Evolutionary conservation across 2,329 filamentous ascomycete genomes (phyloP).

Genomic region (Colletotrichum spinosum): DNA sequence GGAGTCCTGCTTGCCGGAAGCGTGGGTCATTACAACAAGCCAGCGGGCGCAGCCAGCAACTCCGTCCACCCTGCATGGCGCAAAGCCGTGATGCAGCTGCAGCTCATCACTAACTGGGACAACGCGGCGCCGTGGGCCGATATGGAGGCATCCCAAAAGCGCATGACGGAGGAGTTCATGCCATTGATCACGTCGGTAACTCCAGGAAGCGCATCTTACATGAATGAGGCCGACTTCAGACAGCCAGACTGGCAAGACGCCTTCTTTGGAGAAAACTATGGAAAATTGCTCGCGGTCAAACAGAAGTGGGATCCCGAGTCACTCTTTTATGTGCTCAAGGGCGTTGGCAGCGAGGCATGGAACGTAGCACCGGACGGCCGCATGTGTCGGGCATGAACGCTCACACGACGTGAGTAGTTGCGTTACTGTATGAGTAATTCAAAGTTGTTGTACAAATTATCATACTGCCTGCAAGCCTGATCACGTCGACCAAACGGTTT

Average conservation of each 20-base stretch:
- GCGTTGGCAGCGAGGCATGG: constrained; percentile 65
- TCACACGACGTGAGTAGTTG: not conserved
- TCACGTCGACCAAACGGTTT: too few species aligned
- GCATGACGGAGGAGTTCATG: constrained; percentile 47
- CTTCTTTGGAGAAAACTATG: constrained; percentile 63
- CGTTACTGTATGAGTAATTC: too few species aligned
- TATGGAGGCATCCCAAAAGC: constrained; percentile 43
- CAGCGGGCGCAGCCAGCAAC: constrained; percentile 46
- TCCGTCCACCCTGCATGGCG: constrained; percentile 54
- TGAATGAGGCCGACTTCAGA: constrained; percentile 64
- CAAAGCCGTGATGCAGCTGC: constrained; percentile 46
- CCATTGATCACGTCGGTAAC: constrained; percentile 50
- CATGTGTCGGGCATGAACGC: constrained; percentile 49
- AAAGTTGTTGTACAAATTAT: too few species aligned
- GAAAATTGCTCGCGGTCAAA: constrained; percentile 58
- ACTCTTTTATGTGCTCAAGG: constrained; percentile 59
- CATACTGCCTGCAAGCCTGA: too few species aligned
- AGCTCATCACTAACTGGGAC: constrained; percentile 45
- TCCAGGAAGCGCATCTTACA: constrained; percentile 56
- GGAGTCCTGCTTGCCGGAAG: constrained; percentile 46
- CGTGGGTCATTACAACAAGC: constrained; percentile 45
- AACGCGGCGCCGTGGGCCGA: constrained; percentile 39
- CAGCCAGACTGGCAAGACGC: constrained; percentile 54
- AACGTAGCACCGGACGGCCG: constrained; percentile 50
- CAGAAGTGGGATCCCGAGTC: constrained; percentile 58